These are phyloP conservation scores for Pyrenochaeta sp. DNA, from an alignment of 2,329 filamentous ascomycete genomes.

Conservation along the genomic window DNA sequence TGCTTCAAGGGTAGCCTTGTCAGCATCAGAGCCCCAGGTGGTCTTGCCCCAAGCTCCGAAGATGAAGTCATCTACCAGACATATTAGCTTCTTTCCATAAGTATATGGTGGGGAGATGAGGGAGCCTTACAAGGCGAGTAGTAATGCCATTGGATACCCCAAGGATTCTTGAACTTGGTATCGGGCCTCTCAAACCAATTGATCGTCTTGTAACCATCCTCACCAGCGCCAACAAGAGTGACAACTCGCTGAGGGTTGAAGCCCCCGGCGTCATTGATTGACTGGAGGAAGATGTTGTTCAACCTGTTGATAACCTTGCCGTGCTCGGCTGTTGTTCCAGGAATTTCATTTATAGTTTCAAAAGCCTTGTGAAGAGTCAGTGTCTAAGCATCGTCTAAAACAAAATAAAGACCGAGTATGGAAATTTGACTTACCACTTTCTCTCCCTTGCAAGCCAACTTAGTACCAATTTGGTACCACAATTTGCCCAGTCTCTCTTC, in stretches of 20 bases:
- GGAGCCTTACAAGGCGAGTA: constrained; percentile 62
- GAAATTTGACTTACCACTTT: constrained; percentile 44
- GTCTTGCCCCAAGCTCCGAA: constrained; percentile 65
- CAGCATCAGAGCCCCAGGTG: constrained; percentile 65
- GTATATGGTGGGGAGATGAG: constrained; percentile 17
- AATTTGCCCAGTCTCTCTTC: constrained; percentile 65
- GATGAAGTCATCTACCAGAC: constrained; percentile 45
- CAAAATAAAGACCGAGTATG: neutral
- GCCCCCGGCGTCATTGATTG: constrained; percentile 63
- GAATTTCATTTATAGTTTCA: constrained; percentile 68
- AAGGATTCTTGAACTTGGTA: constrained; percentile 61
- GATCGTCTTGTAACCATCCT: constrained; percentile 63
- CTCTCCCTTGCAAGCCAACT: constrained; percentile 63
- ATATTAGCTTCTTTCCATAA: neutral
- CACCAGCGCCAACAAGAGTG: constrained; percentile 61
- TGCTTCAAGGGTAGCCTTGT: constrained; percentile 59
- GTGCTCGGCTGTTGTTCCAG: constrained; percentile 61
- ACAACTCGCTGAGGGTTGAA: constrained; percentile 65
- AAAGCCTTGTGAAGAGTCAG: constrained; percentile 50
- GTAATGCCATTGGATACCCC: constrained; percentile 69
- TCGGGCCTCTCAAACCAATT: constrained; percentile 63
- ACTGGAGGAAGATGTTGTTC: constrained; percentile 65
- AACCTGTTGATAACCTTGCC: constrained; percentile 63
- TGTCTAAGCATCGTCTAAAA: neutral
- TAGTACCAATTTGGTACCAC: constrained; percentile 66